Conservation (phyloP, 2,329 filamentous ascomycete species). For the Zelopaecilomyces penicillatus region DNA sequence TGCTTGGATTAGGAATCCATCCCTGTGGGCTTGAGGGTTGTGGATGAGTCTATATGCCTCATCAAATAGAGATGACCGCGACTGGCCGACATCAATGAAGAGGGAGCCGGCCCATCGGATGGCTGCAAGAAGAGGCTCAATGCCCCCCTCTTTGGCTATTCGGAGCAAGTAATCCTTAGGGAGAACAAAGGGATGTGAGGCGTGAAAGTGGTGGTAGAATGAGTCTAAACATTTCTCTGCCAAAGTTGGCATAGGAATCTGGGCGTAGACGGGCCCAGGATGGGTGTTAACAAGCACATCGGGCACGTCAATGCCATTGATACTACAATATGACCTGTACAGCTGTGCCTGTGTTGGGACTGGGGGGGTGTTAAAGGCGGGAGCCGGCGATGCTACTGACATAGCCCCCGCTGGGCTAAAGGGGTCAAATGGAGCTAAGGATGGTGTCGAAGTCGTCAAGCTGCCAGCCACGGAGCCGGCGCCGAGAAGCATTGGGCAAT, state of each 20-base stretch:
- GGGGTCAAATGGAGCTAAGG: not conserved
- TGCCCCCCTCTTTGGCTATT: conserved; percentile 37
- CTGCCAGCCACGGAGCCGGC: conserved; percentile 12
- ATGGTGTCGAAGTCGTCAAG: conserved; percentile 3
- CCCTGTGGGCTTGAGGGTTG: conserved; percentile 36
- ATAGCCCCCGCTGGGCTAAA: conserved; percentile 9
- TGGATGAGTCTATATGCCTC: conserved; percentile 48
- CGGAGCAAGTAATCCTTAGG: conserved; percentile 43
- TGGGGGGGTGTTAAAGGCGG: conserved; percentile 14
- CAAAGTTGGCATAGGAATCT: conserved; percentile 24
- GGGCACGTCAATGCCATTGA: conserved; percentile 18
- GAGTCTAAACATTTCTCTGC: conserved; percentile 48
- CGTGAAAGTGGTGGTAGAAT: conserved; percentile 51
- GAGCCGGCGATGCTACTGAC: conserved; percentile 8
- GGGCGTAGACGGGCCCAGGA: conserved; percentile 11
- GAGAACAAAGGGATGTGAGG: conserved; percentile 49
- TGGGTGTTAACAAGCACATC: conserved; percentile 7
- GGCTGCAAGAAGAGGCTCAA: conserved; percentile 43
- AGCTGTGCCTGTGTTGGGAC: conserved; percentile 28
- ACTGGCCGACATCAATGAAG: conserved; percentile 40
- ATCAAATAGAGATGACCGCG: conserved; percentile 44
- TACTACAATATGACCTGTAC: conserved; percentile 24
- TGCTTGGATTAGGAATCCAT: conserved; percentile 65
- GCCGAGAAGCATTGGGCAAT: conserved; percentile 30
- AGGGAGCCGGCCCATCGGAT: conserved; percentile 50